Evolutionary conservation across 208 protist genomes (phyloP), one percentile per base, ranked within the genome.

Genomic region (Acanthamoeba rhysodes): DNA sequence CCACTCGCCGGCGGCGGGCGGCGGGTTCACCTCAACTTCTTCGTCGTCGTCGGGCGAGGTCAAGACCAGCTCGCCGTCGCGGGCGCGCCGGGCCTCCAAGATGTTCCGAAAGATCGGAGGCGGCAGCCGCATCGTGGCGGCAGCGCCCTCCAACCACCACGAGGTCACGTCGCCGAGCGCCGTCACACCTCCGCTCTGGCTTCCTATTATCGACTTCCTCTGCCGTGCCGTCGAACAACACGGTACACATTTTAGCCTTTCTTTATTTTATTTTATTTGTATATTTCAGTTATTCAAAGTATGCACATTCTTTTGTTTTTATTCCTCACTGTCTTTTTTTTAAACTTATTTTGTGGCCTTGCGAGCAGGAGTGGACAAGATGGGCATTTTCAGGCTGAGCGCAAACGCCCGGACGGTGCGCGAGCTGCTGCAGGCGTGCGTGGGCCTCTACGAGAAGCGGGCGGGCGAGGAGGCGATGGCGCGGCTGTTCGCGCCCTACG

Each of bases 321-420:
- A 57, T 57, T 57, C n/a, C n/a, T n/a, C n/a, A n/a, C n/a, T n/a
- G n/a, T n/a, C n/a, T n/a, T n/a, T 72, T 72, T 72, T 72, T 72
- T 72, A 70, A 70, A 34, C 34, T 29, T 1, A 27, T 27, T 72
- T 34, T 0, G 2, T 14, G 53, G 18, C 2, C 53, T 6, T 4
- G 9, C n/a, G 41, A 6, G 41, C 22, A 85, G 78, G 78, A 34
- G 48, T 24, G 6, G 10, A 85, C 18, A 85, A 85, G 8, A 85
- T 85, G 78, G 78, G 78, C 18, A 85, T 85, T 59, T 85, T 85
- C 29, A 24, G 78, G 78, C 29, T 85, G 78, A 85, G 78, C 45
- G 78, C 78, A 4, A 85, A 85, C 9, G 78, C 78, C 14, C 9
- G 78, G 1, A 50, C 48, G 16, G 78, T 85, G 78, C 78, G 78